Evolutionary conservation across 2,329 filamentous ascomycete species (phyloP).

Genomic region (Verticillium nubilum): DNA sequence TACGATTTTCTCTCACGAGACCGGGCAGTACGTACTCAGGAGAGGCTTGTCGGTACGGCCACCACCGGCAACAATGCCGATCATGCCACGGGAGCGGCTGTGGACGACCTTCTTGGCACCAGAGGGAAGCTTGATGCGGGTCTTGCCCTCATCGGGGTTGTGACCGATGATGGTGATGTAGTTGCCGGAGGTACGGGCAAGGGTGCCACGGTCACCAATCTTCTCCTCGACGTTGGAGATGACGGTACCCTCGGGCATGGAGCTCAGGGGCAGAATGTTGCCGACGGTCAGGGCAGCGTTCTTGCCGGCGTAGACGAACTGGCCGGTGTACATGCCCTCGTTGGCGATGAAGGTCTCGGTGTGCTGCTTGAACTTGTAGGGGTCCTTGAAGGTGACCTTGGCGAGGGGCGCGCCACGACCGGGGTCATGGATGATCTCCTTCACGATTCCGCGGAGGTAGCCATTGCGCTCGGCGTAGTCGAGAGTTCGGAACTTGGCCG

Average conservation of each 20-base stretch:
- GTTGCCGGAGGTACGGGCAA: constrained; percentile 97
- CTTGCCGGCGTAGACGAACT: constrained; percentile 99
- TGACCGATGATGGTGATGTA: constrained; percentile 97
- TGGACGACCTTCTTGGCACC: constrained; percentile 99
- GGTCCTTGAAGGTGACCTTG: constrained; percentile 93
- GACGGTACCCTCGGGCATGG: constrained; percentile 98
- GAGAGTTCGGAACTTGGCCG: constrained; percentile 88
- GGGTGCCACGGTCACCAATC: constrained; percentile 90
- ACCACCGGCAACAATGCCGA: constrained; percentile 98
- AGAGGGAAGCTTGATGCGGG: constrained; percentile 97
- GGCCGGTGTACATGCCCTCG: constrained; percentile 99
- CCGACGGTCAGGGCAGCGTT: constrained; percentile 94
- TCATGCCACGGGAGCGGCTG: constrained; percentile 92
- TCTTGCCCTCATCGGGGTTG: constrained; percentile 99
- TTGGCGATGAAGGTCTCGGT: constrained; percentile 99
- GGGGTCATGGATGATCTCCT: constrained; percentile 98
- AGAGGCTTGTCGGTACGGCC: constrained; percentile 99
- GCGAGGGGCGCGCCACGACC: constrained; percentile 97
- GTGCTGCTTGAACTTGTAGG: constrained; percentile 96
- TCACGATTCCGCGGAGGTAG: constrained; percentile 95
- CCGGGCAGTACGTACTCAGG: constrained; percentile 60
- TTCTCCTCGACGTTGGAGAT: constrained; percentile 99
- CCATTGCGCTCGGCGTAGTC: constrained; percentile 97
- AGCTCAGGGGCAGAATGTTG: constrained; percentile 91
- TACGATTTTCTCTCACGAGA: neutral